Conservation (phyloP, 257 asterid species). For the Euphrasia confusa region DNA sequence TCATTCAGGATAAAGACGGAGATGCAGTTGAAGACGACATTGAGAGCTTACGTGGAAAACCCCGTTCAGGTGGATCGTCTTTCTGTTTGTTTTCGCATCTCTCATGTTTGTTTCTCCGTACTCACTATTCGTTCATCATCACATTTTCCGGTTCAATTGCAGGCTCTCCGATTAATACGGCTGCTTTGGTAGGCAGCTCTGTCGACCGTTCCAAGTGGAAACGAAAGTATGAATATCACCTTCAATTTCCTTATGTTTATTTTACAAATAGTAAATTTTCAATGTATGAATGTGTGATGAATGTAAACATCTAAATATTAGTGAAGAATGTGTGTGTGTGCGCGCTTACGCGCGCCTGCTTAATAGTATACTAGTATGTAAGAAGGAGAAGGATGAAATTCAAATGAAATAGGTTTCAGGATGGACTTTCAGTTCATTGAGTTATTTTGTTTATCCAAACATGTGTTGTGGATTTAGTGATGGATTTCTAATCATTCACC, state of each 20-base stretch:
- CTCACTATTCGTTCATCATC: slow-evolving; percentile 18
- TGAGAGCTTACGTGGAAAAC: slow-evolving; percentile 29
- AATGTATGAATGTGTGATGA: too few species aligned
- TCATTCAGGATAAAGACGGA: background rate
- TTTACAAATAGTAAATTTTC: background rate
- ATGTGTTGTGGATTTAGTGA: too few species aligned
- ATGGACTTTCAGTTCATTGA: background rate
- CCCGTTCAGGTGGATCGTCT: slow-evolving; percentile 37
- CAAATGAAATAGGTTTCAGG: too few species aligned
- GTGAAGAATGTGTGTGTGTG: too few species aligned
- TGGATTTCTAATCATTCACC: background rate
- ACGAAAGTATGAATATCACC: slow-evolving; percentile 53
- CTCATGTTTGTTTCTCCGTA: background rate
- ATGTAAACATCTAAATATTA: too few species aligned
- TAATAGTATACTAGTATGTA: too few species aligned
- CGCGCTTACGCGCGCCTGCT: too few species aligned
- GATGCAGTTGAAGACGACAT: background rate
- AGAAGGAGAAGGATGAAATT: too few species aligned
- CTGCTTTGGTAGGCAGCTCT: slow-evolving; percentile 39
- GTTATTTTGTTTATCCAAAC: too few species aligned
- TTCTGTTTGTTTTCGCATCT: background rate
- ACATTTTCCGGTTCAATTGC: slow-evolving; percentile 21
- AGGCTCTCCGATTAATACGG: slow-evolving; percentile 41
- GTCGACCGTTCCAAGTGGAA: slow-evolving; percentile 73
- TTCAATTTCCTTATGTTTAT: slow-evolving; percentile 9